Percentiles rank a stretch among this genome's conserved stretches.
Conservation (phyloP, 345 rosid genomes). For the Eucalyptus coolabah region DNA sequence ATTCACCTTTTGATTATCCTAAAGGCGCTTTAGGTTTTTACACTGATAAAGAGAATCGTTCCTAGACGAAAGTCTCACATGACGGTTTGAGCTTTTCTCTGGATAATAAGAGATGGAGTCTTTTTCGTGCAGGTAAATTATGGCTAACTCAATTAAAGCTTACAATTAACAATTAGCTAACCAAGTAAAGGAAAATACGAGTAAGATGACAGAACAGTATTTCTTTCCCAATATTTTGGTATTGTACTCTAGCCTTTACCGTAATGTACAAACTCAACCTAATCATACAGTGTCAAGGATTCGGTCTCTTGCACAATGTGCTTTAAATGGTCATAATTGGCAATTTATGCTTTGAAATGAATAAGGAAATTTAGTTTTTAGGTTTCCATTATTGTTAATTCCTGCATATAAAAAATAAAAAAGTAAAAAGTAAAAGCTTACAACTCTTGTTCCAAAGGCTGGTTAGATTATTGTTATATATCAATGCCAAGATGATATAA, state of each 20-base stretch:
- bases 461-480: neutral
- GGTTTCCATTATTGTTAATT: neutral
- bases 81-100: too few species aligned
- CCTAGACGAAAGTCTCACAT: fast-evolving
- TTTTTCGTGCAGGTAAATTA: too few species aligned
- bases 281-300: neutral
- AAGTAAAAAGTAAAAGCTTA: neutral
- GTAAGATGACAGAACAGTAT: too few species aligned
- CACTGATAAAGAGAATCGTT: too few species aligned
- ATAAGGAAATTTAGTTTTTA: neutral
- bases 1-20: too few species aligned
- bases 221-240: neutral
- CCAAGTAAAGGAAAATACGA: too few species aligned
- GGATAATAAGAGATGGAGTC: neutral
- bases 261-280: neutral
- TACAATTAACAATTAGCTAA: too few species aligned
- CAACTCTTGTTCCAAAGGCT: neutral
- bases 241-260: neutral
- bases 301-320: neutral
- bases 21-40: too few species aligned
- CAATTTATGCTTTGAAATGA: neutral
- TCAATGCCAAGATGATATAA: neutral
- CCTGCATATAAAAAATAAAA: too few species aligned
- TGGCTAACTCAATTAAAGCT: too few species aligned
- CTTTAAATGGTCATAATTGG: neutral